Conservation (phyloP, 2,329 filamentous ascomycete species). For the Trichoderma semiorbis region DNA sequence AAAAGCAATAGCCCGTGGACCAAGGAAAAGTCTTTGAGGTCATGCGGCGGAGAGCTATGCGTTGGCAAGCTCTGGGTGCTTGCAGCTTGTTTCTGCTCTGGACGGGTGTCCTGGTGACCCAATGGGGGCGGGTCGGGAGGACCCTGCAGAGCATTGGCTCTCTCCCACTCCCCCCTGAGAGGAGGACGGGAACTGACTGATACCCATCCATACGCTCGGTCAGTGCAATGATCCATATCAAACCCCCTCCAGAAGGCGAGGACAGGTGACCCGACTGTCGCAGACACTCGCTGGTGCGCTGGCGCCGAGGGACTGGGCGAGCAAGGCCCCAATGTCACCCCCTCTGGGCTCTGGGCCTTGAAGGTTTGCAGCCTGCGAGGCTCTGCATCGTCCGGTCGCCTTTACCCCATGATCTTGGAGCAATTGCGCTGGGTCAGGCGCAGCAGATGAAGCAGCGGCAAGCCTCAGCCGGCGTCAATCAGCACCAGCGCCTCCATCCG, state of each 20-base stretch:
- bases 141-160: conserved; percentile 18
- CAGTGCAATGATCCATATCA: neutral
- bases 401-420: conserved; percentile 10
- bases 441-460: conserved; percentile 2
- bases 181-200: too few relatives aligned
- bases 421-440: conserved; percentile 22
- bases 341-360: neutral
- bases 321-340: conserved; percentile 18
- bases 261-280: conserved; percentile 20
- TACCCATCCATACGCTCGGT: too few relatives aligned
- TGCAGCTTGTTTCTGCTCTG: conserved; percentile 14
- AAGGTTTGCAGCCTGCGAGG: conserved; percentile 7
- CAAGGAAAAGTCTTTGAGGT: conserved; percentile 16
- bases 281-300: conserved; percentile 19
- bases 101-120: conserved; percentile 19
- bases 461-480: neutral
- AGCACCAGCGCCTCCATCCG: conserved; percentile 8
- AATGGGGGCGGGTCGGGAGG: conserved; percentile 18
- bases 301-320: conserved; percentile 21
- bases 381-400: conserved; percentile 5
- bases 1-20: conserved; percentile 8
- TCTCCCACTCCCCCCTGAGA: conserved; percentile 14
- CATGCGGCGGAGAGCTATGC: conserved; percentile 21
- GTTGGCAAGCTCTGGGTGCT: conserved; percentile 17
- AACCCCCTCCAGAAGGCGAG: conserved; percentile 1